phyloP scores from a whole-genome alignment of 441 rosid genomes.

The Breynia disticha region DNA sequence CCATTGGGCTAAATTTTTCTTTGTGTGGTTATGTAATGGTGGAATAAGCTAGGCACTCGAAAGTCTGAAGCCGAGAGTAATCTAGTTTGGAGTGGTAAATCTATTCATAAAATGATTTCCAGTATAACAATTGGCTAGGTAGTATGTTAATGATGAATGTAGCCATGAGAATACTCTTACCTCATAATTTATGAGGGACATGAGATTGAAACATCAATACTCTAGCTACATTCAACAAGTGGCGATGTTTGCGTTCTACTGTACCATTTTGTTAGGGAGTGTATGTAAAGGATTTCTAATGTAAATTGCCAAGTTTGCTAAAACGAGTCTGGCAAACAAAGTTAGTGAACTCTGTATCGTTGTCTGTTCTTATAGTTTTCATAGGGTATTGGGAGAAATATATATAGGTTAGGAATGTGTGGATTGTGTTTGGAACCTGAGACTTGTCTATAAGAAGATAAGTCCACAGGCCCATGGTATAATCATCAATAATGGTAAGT shows the following conservation, averaged over 20 bases:
- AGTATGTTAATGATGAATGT: neutral
- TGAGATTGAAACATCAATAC: neutral
- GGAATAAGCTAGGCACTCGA: conserved; percentile 1
- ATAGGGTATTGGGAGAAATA: neutral
- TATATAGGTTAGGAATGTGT: neutral
- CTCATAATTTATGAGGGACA: neutral
- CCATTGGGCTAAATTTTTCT: neutral
- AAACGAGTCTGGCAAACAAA: neutral
- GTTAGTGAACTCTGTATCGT: neutral
- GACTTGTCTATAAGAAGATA: too few species aligned
- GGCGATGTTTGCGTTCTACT: conserved; percentile 2
- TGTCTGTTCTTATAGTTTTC: neutral
- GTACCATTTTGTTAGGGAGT: neutral
- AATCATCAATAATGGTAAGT: neutral
- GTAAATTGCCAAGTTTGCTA: neutral
- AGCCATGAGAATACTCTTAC: neutral
- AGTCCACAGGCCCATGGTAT: neutral
- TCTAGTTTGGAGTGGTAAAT: neutral
- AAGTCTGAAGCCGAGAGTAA: neutral
- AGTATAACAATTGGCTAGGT: neutral
- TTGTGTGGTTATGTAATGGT: neutral
- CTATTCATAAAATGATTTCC: neutral
- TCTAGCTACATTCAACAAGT: conserved; percentile 2
- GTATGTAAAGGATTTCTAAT: neutral
- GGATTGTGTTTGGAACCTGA: neutral